Evolutionary conservation across 495 filamentous ascomycete species (phyloP).

Genomic region (Penicillium subrubescens): DNA sequence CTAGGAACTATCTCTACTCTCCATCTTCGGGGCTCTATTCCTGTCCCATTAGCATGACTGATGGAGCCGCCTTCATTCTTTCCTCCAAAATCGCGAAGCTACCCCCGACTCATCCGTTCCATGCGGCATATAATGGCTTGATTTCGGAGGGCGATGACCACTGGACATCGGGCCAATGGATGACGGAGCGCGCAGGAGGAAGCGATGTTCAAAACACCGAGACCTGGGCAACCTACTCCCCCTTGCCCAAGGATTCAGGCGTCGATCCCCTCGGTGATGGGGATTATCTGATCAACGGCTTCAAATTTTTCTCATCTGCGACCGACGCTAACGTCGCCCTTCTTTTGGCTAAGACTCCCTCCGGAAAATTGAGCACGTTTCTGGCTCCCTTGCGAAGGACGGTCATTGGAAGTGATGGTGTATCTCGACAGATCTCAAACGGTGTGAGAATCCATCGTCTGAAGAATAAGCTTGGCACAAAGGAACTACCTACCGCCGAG

Average conservation of each 20-base stretch:
- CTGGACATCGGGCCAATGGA: conserved; percentile 85
- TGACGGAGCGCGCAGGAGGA: conserved; percentile 78
- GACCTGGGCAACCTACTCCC: conserved; percentile 56
- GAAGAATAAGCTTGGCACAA: conserved; percentile 73
- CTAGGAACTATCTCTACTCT: conserved; percentile 65
- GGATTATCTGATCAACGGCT: conserved; percentile 58
- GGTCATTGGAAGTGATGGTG: conserved; percentile 27
- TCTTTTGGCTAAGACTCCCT: conserved; percentile 64
- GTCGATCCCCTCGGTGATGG: conserved; percentile 27
- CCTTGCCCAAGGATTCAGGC: conserved; percentile 14
- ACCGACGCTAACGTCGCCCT: conserved; percentile 72
- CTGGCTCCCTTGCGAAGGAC: conserved; percentile 62
- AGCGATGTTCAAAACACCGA: conserved; percentile 74
- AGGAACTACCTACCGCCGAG: conserved; percentile 69
- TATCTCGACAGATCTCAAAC: conserved; percentile 53
- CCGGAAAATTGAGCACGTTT: conserved; percentile 63
- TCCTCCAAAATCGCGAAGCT: conserved; percentile 46
- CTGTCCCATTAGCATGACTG: conserved; percentile 71
- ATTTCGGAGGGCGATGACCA: conserved; percentile 58
- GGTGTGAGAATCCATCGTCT: conserved; percentile 63
- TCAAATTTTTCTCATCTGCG: conserved; percentile 78
- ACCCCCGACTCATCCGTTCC: conserved; percentile 48
- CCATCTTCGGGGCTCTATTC: conserved; percentile 62
- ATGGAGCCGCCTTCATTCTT: conserved; percentile 68
- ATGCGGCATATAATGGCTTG: conserved; percentile 49